Base-by-base conservation (phyloP, 225 moss, liverwort and hornwort genomes). In the Asterella californica region DNA sequence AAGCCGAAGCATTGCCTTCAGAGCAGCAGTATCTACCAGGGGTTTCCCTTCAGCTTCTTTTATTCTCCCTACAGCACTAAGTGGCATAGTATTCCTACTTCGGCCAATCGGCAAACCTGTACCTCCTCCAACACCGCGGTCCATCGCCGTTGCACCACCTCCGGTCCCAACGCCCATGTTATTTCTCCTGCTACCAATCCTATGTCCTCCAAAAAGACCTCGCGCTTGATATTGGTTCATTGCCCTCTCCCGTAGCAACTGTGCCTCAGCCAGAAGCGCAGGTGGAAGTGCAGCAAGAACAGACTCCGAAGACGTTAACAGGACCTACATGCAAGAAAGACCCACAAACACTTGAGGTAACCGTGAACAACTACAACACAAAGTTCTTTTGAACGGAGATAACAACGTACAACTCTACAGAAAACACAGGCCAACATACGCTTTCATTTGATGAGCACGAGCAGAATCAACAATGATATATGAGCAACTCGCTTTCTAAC, bases 41-140 rank as follows among this genome's bases (percentile, higher is more conserved):
- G 96, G 92, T 30, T 86, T 92, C 73, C 96, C 96, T 86, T 96
- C 94, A 76, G 90, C 92, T 83, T 94, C 96, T 79, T 92, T 94
- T 85, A 91, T 81, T 79, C 85, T 87, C 57, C 83, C 82, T 74
- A 84, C 91, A 80, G 79, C 81, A 69, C 81, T 85, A 10, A 92
- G 81, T 72, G 92, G 76, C 27, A 74, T 79, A 81, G 81, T 85
- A 64, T 90, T 82, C 81, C 94, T 92, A 78, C 78, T 78, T 25
- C 94, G 94, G 62, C 92, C 87, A 30, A 90, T 70, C 63, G 89
- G 86, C 70, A 93, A 81, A 64, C 91, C 92, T 78, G 91, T 83
- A 53, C 78, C 89, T 34, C 86, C 84, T 83, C 76, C 91, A 7
- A 86, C 84, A 57, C 86, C 83, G 45, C 87, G 83, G 64, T 91